A percentile compares a stretch with the other conserved stretches of the same genome.
Evolutionary conservation across 306 rosid genomes (phyloP).

Genomic region (Lupinus albus): DNA sequence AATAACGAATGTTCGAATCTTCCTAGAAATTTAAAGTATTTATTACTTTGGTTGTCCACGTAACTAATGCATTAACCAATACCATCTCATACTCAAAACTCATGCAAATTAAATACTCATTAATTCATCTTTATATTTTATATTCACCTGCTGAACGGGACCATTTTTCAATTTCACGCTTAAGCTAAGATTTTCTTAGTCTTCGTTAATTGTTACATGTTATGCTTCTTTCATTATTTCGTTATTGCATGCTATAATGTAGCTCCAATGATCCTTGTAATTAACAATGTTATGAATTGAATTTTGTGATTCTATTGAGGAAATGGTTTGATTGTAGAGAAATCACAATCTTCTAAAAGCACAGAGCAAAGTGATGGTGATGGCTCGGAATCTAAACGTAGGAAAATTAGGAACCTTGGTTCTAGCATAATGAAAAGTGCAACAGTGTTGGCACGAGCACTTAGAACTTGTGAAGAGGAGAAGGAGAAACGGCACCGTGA

Average conservation of each 20-base stretch:
- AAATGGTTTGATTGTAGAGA: constrained; percentile 37
- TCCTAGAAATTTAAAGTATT: not conserved
- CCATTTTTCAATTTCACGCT: constrained; percentile 24
- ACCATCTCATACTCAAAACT: constrained; percentile 32
- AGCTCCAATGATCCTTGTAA: not conserved
- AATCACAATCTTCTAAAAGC: constrained; percentile 47
- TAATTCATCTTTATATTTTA: constrained; percentile 29
- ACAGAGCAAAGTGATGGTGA: constrained; percentile 45
- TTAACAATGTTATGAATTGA: not conserved
- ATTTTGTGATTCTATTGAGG: constrained; percentile 19
- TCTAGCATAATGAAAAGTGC: constrained; percentile 61
- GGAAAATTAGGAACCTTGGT: constrained; percentile 53
- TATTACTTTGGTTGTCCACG: constrained; percentile 30
- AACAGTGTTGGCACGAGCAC: constrained; percentile 51
- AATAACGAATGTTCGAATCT: constrained; percentile 37
- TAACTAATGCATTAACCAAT: constrained; percentile 38
- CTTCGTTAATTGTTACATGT: not conserved
- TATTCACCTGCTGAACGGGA: not conserved
- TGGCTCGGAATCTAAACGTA: constrained; percentile 45
- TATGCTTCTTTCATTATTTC: not conserved
- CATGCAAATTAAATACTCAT: constrained; percentile 52
- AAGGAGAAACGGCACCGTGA: constrained; percentile 64
- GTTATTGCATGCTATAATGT: constrained; percentile 15
- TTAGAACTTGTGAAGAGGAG: constrained; percentile 53
- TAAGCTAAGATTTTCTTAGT: not conserved